Evolutionary conservation across 345 rosid genomes (phyloP), one percentile per base, ranked within the genome.

Genomic region (Eucalyptus shirleyi): DNA sequence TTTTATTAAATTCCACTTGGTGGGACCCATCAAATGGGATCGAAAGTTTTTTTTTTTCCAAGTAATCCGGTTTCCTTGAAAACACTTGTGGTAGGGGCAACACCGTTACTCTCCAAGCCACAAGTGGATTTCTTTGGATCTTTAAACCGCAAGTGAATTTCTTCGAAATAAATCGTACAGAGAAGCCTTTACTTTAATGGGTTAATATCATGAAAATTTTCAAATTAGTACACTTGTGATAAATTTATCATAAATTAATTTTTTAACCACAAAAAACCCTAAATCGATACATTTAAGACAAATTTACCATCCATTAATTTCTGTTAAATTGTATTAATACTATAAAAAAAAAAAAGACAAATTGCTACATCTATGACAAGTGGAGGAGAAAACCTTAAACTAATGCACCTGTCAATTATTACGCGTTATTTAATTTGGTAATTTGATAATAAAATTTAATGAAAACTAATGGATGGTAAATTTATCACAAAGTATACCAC

Each of bases 231-330:
- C 0, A 59, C 15, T 12, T 26, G 7, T 59, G 2, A 59, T 11
- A 59, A 59, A 26, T 59, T 59, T 59, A 26, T 28, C 0, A 0
- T 18, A 10, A 59, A 59, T 11, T 59, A 59, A 11, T 59, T 59
- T 59, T 59, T 59, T 59, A 0, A 59, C 7, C 0, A 26, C 1
- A 59, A 59, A 59, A 59, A 59, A 26, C 0, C 15, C 0, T 12
- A 59, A 59, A 0, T 26, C 7, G 0, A 0, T 26, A 59, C 65
- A 11, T 28, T 59, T 59, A 24, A 24, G 30, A 59, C 0, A 59
- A 59, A 5, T 59, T 59, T 59, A 24, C 3, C 3, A 0, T 59
- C 7, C 2, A 59, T 59, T 59, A 51, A 51, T 51, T 51, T 51
- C 0, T 0, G 0, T 18, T 51, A 59, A 59, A 59, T 56, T 56